phyloP scores from a whole-genome alignment of 2,329 filamentous ascomycete genomes.

The Venturiaceae sp. region DNA sequence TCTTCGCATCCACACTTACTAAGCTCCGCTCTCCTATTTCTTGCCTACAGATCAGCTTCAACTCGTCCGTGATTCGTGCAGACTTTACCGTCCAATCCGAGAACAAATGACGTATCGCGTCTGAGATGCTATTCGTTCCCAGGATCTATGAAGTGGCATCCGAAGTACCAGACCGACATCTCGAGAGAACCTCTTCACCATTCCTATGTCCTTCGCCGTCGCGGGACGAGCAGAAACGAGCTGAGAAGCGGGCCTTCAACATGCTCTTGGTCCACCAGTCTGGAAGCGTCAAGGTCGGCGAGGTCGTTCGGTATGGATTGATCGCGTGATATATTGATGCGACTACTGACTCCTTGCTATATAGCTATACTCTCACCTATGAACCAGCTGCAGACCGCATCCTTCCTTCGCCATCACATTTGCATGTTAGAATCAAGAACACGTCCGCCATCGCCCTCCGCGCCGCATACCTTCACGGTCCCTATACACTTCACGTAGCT shows the following conservation, averaged over 20 bases:
- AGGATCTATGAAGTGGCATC: neutral
- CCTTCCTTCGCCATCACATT: slow-evolving; percentile 68
- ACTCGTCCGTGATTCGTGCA: neutral
- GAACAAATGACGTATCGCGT: neutral
- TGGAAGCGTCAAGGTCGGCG: slow-evolving; percentile 86
- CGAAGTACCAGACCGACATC: neutral
- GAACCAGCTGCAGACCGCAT: slow-evolving; percentile 83
- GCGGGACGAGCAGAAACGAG: slow-evolving; percentile 22
- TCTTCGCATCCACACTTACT: too few relatives aligned
- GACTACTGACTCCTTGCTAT: slow-evolving; percentile 11
- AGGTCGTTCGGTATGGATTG: slow-evolving; percentile 69
- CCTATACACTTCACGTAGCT: slow-evolving; percentile 81
- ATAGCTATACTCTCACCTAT: slow-evolving; percentile 75
- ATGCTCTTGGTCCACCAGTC: slow-evolving; percentile 92
- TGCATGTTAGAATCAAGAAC: slow-evolving; percentile 86
- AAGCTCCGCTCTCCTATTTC: too few relatives aligned
- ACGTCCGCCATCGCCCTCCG: slow-evolving; percentile 82
- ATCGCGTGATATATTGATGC: neutral
- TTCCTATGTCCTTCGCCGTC: slow-evolving; percentile 23
- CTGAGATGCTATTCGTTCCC: neutral
- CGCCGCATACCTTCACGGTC: slow-evolving; percentile 92
- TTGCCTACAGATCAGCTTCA: too few relatives aligned
- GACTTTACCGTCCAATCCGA: too few relatives aligned
- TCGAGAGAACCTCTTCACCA: slow-evolving; percentile 12
- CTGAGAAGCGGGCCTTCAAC: slow-evolving; percentile 18